Conservation (phyloP, 1,284 basidiomycete genomes). For the Amylostereum areolatum region DNA sequence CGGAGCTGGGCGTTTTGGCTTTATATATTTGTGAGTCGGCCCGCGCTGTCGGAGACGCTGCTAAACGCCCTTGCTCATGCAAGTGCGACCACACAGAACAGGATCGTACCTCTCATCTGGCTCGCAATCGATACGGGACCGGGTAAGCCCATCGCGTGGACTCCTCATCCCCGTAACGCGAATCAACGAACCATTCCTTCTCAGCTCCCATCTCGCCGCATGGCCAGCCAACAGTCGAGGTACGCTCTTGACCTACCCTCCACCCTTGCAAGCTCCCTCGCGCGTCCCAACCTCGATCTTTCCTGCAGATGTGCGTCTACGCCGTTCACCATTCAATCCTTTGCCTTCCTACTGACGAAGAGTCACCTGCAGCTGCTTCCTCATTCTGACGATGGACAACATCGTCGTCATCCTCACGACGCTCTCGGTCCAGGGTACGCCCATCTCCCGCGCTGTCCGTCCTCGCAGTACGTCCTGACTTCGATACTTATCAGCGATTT, state of each 20-base stretch:
- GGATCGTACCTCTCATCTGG: conserved; percentile 14
- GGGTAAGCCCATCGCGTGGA: neutral
- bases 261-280: neutral
- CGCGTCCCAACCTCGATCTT: neutral
- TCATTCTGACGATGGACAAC: conserved; percentile 14
- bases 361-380: conserved; percentile 10
- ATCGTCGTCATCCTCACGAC: conserved; percentile 14
- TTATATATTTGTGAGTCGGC: conserved; percentile 17
- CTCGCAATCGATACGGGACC: conserved; percentile 9
- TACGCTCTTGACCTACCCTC: neutral
- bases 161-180: neutral
- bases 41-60: too few relatives aligned
- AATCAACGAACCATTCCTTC: conserved; percentile 7
- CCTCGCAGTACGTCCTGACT: too few relatives aligned
- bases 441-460: neutral
- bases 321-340: too few relatives aligned
- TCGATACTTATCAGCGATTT: conserved; percentile 5
- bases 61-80: too few relatives aligned
- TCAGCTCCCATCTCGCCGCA: neutral
- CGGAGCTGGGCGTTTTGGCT: conserved; percentile 16
- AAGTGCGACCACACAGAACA: conserved; percentile 9
- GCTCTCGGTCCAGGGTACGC: conserved; percentile 14
- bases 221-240: neutral
- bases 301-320: too few relatives aligned
- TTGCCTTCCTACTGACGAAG: too few relatives aligned